Conservation (phyloP, 768 basidiomycete species). For the Russula ochroleuca region DNA sequence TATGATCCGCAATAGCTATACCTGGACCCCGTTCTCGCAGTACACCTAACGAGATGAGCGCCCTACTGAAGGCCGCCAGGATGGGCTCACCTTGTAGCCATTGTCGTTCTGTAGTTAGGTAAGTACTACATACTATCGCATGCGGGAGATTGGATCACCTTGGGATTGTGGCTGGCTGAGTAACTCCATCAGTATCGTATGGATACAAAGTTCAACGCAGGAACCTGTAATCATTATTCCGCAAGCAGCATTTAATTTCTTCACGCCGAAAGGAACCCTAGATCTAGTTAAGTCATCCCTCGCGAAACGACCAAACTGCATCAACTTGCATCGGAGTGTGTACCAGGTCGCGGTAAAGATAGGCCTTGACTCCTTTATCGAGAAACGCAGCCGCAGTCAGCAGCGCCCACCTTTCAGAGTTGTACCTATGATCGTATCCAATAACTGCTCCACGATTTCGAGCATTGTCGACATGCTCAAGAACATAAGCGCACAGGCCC, state of each 20-base stretch:
- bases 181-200: conserved; percentile 10
- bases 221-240: conserved; percentile 89
- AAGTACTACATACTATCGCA: conserved; percentile 5
- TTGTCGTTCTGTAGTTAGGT: conserved; percentile 62
- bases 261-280: conserved; percentile 79
- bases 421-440: conserved; percentile 81
- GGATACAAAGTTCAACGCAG: not conserved
- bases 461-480: conserved; percentile 50
- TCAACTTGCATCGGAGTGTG: conserved; percentile 71
- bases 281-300: not conserved
- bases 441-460: conserved; percentile 65
- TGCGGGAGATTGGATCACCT: conserved; percentile 42
- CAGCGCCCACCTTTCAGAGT: conserved; percentile 73
- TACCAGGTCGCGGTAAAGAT: conserved; percentile 62
- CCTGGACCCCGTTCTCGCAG: conserved; percentile 87
- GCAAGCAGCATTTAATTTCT: conserved; percentile 60
- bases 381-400: conserved; percentile 72
- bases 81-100: conserved; percentile 65
- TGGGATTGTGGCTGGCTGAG: conserved; percentile 83
- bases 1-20: conserved; percentile 30
- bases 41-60: conserved; percentile 54
- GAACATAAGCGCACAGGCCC: conserved; percentile 75
- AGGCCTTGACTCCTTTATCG: conserved; percentile 59
- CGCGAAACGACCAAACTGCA: not conserved
- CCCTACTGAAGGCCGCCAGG: not conserved